Conservation (phyloP, 352 stramenopile genomes). For the Chloridella minuta region DNA sequence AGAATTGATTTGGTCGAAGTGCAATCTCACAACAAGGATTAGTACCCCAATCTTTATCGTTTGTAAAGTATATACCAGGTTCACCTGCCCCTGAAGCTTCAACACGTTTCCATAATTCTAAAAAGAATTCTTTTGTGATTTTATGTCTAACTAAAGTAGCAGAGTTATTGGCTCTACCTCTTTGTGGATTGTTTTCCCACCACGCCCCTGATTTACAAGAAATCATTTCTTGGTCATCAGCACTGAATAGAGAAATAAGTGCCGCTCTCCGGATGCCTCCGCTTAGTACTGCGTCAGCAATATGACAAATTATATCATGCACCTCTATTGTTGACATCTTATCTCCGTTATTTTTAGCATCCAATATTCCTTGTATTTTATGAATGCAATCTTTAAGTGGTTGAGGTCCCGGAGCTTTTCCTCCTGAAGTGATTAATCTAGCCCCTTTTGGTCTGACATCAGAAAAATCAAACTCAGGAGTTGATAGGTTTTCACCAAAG, state of each 20-base stretch:
- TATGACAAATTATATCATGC: not conserved
- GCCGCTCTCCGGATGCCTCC: not conserved
- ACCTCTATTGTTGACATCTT: not conserved
- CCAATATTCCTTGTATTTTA: not conserved
- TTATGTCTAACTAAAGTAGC: not conserved
- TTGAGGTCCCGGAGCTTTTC: not conserved
- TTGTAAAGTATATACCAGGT: not conserved
- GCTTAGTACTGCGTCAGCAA: not conserved
- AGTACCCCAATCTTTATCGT: not conserved
- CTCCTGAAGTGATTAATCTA: not conserved
- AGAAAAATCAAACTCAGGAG: not conserved
- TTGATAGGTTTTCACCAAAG: not conserved
- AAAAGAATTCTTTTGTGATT: not conserved
- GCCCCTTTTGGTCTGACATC: not conserved
- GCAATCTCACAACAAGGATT: not conserved
- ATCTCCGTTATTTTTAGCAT: not conserved
- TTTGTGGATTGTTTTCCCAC: not conserved
- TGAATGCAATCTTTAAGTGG: not conserved
- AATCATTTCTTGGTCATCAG: not conserved
- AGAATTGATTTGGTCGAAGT: not conserved
- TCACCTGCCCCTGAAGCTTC: not conserved
- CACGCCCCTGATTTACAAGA: not conserved
- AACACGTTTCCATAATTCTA: not conserved
- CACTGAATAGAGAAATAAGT: not conserved
- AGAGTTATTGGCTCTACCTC: not conserved